These are phyloP conservation scores for Hirschfeldia incana DNA, from an alignment of 345 rosid species.

Conservation along the genomic window DNA sequence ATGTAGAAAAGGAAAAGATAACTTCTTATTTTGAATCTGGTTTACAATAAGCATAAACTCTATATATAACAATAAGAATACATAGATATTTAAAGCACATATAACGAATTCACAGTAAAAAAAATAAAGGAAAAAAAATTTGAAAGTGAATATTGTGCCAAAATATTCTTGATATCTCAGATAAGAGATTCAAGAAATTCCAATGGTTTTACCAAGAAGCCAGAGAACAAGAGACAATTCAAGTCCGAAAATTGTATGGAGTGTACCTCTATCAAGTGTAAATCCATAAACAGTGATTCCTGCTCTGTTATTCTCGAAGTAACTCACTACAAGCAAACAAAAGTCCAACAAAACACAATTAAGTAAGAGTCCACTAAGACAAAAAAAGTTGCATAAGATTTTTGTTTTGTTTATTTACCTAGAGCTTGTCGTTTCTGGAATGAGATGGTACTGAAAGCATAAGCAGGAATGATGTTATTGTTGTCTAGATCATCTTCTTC, in stretches of 20 bases:
- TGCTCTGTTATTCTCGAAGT: constrained; percentile 88
- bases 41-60: constrained; percentile 15
- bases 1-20: background rate
- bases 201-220: constrained; percentile 91
- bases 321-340: constrained; percentile 55
- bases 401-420: constrained; percentile 45
- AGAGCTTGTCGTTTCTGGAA: constrained; percentile 93
- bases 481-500: constrained; percentile 89
- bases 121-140: background rate
- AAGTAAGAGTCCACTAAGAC: background rate
- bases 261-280: constrained; percentile 75
- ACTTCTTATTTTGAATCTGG: background rate
- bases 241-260: constrained; percentile 81
- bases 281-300: constrained; percentile 90
- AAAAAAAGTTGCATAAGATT: background rate
- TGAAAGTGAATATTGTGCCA: background rate
- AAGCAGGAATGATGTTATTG: constrained; percentile 59
- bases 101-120: background rate
- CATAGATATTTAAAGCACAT: background rate
- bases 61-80: constrained; percentile 9
- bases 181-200: constrained; percentile 49
- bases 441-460: constrained; percentile 73
- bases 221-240: constrained; percentile 89
- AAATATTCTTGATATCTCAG: constrained; percentile 1
- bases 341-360: background rate